phyloP scores from a whole-genome alignment of 331 rosid species.

The Erythrophleum ivorense region DNA sequence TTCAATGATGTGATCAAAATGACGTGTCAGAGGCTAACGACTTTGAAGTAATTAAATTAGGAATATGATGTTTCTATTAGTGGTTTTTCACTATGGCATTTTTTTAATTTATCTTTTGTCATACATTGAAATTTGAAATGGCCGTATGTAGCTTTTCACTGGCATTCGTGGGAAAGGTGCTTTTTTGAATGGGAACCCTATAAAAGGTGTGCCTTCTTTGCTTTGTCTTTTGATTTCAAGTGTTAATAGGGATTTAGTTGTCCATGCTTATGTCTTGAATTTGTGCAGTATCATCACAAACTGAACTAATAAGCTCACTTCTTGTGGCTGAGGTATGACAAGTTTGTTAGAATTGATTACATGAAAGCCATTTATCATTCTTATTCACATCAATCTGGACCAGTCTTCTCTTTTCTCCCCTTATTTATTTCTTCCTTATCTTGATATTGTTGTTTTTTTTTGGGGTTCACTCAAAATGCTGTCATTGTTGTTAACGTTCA shows the following conservation, averaged over 20 bases:
- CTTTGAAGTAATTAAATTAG: slow-evolving; percentile 11
- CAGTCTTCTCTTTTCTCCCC: neutral
- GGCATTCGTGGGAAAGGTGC: slow-evolving; percentile 86
- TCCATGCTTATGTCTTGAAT: slow-evolving; percentile 39
- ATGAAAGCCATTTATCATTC: slow-evolving; percentile 19
- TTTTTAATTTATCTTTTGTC: neutral
- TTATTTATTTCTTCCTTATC: neutral
- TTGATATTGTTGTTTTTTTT: neutral
- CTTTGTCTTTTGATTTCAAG: slow-evolving; percentile 23
- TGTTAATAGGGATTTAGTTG: neutral
- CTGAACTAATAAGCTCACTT: slow-evolving; percentile 78
- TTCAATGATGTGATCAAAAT: neutral
- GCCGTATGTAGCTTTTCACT: slow-evolving; percentile 75
- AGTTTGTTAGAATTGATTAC: slow-evolving; percentile 22
- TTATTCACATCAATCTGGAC: slow-evolving; percentile 24
- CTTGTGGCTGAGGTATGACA: slow-evolving; percentile 90
- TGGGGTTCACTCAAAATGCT: neutral
- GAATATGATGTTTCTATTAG: slow-evolving; percentile 31
- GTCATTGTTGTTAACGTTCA: neutral
- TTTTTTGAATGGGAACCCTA: slow-evolving; percentile 79
- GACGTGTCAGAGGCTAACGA: slow-evolving; percentile 5
- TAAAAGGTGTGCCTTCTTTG: slow-evolving; percentile 65
- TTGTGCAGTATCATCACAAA: slow-evolving; percentile 81
- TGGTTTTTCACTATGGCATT: neutral
- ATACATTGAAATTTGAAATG: slow-evolving; percentile 40